Percentiles rank a stretch among this genome's conserved stretches.
These are phyloP conservation scores for Piloderma croceum DNA, from an alignment of 768 basidiomycete species.

Conservation along the genomic window DNA sequence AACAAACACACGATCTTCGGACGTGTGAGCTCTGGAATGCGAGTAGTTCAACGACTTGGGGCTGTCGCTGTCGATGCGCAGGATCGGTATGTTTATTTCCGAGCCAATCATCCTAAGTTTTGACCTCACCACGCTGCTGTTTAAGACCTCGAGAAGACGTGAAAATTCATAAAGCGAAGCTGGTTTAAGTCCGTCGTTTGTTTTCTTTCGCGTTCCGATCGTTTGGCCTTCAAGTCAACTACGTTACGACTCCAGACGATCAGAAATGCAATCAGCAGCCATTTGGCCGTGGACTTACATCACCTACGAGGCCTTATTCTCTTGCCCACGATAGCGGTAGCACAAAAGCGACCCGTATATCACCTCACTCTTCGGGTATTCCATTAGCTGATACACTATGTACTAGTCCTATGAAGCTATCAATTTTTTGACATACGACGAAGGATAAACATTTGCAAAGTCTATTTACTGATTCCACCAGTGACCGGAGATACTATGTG, in stretches of 20 bases:
- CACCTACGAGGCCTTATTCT: too few relatives aligned
- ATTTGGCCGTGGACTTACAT: too few relatives aligned
- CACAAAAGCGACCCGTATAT: too few relatives aligned
- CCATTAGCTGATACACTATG: too few relatives aligned
- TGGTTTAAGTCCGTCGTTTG: background rate
- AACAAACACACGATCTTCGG: constrained; percentile 89
- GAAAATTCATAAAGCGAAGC: constrained; percentile 77
- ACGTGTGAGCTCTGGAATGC: constrained; percentile 85
- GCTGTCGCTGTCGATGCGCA: constrained; percentile 86
- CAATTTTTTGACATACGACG: too few relatives aligned
- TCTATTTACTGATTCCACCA: background rate
- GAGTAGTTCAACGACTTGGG: constrained; percentile 86
- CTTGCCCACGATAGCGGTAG: too few relatives aligned
- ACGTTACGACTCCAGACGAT: too few relatives aligned
- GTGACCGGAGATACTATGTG: background rate
- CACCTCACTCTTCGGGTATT: too few relatives aligned
- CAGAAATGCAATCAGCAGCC: too few relatives aligned
- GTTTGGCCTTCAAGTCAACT: too few relatives aligned
- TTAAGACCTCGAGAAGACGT: constrained; percentile 69
- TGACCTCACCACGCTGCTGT: constrained; percentile 1
- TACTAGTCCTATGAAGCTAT: too few relatives aligned
- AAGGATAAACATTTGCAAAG: background rate
- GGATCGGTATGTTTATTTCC: constrained; percentile 56
- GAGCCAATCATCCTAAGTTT: constrained; percentile 1
- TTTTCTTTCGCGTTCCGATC: too few relatives aligned